Base-by-base conservation (phyloP, 148 eudicot genomes). In the Rhododendron griersonianum region DNA sequence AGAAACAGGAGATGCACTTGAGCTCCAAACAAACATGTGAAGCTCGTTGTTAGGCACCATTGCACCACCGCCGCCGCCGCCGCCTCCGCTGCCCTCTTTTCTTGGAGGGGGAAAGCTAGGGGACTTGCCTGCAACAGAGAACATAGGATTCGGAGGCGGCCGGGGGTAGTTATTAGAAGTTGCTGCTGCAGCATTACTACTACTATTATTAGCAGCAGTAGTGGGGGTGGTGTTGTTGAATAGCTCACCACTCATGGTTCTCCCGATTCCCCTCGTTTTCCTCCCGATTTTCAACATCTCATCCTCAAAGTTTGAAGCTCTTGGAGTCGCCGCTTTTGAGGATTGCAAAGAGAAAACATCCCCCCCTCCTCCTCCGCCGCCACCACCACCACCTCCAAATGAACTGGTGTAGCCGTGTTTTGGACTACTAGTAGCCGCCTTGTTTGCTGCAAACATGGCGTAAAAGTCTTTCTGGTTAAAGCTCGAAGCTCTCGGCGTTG, bases 21-120 rank as follows among this genome's bases (percentile, higher is more conserved):
- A 96, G 78, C 99, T 96, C 99, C 99, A 96, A 28, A 96, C 98
- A 88, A 92, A 96, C 99, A 96, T 95, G 61, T 96, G 95, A 65
- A 94, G 90, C 51, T 96, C 98, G 87, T 96, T 96, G 51, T 92
- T 93, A 5, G 89, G 84, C 41, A 67, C 74, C 74, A 28, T 39
- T 35, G 79, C 82, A 50, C 19, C 45, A 55, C 28, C 67, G 19
- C 41, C 77, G 21, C 81, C 81, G 84, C 88, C 28, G 82, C 87
- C 82, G 23, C 23, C 35, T 48, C n/a, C 45, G 63, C 91, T 81
- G 1, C 89, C 90, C 19, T 93, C 93, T 84, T 91, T 93, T 84
- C 87, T 91, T 89, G 83, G 91, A 3, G 78, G 55, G 9, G 88
- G 90, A 0, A 55, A 84, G 25, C 92, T 89, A 0, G 88, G 55